Conservation (phyloP, 2,329 filamentous ascomycete genomes). For the Xylaria sp. region DNA sequence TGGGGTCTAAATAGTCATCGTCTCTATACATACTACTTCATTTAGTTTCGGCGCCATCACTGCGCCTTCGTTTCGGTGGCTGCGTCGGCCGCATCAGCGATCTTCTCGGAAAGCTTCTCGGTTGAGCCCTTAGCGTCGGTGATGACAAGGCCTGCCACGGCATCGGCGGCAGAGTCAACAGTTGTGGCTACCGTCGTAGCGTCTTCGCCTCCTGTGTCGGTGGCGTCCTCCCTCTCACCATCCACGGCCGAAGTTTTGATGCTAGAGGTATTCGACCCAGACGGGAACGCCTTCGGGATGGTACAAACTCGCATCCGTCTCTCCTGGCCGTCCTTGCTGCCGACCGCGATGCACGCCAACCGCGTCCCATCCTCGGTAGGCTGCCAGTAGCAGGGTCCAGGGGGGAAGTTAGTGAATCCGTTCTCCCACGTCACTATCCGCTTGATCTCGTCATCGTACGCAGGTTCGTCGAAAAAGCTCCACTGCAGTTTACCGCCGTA, state of each 20-base stretch:
- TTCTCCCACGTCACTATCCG: constrained; percentile 62
- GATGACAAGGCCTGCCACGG: constrained; percentile 33
- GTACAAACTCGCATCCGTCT: constrained; percentile 63
- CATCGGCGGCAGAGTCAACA: constrained; percentile 26
- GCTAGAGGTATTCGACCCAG: constrained; percentile 36
- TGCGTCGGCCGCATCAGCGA: constrained; percentile 19
- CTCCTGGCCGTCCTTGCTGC: constrained; percentile 58
- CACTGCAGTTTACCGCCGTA: constrained; percentile 92
- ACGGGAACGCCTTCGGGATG: constrained; percentile 58
- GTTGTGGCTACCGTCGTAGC: constrained; percentile 28
- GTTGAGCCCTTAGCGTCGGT: constrained; percentile 23
- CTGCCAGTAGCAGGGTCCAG: constrained; percentile 68
- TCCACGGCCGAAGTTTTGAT: constrained; percentile 5
- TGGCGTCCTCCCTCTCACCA: constrained; percentile 31
- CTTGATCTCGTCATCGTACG: constrained; percentile 57
- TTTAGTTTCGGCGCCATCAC: constrained; percentile 13
- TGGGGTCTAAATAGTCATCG: constrained; percentile 2
- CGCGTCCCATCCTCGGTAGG: constrained; percentile 58
- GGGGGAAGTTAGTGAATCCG: constrained; percentile 63
- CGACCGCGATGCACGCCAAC: constrained; percentile 65
- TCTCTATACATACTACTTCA: constrained; percentile 17
- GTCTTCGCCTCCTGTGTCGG: constrained; percentile 21
- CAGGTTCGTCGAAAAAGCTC: constrained; percentile 80
- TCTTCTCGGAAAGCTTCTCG: constrained; percentile 32
- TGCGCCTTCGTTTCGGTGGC: constrained; percentile 27